Evolutionary conservation across 495 filamentous ascomycete genomes (phyloP), one percentile per base, ranked within the genome.

Genomic region (Aspergillus taichungensis): DNA sequence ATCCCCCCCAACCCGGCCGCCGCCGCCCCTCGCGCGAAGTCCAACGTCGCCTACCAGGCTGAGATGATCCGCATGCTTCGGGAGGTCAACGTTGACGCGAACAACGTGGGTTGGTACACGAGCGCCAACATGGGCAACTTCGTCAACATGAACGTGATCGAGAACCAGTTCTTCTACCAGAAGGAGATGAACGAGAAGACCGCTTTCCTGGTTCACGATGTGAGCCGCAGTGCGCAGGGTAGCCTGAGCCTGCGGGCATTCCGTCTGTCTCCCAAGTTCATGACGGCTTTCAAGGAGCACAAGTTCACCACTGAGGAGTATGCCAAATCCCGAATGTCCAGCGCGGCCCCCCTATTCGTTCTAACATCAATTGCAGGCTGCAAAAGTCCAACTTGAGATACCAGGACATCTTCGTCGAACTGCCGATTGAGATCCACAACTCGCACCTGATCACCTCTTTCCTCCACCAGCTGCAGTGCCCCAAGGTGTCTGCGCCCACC

Each of bases 91-190:
- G 86, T 97, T 44, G 92, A 98, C 64, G 92, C 92, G 50, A 94
- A 97, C 72, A 95, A 88, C 55, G 88, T 94, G 44, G 92, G 92
- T 46, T 98, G 91, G 91, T 98, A 98, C 68, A 95, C 88, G 43
- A 96, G 89, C 67, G 88, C 91, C 47, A 95, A 88, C 68, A 92
- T 98, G 81, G 94, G 92, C 60, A 96, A 96, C 75, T 98, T 97
- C 48, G 78, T 97, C 70, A 95, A 86, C 72, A 65, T 83, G 55
- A 88, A 85, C 72, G 88, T 94, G 59, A 87, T 97, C 71, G 92
- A 98, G 75, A 98, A 97, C 67, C 92, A 96, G 68, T 90, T 83
- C 67, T 85, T 87, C 69, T 97, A 95, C 71, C 92, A 98, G 74
- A 88, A 85, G 58, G 87, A 90, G 56, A 60, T 83, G 63, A 97